Percentiles rank a stretch among this genome's conserved stretches.
phyloP scores from a whole-genome alignment of 441 rosid species.

The Syzygium syzygioides region DNA sequence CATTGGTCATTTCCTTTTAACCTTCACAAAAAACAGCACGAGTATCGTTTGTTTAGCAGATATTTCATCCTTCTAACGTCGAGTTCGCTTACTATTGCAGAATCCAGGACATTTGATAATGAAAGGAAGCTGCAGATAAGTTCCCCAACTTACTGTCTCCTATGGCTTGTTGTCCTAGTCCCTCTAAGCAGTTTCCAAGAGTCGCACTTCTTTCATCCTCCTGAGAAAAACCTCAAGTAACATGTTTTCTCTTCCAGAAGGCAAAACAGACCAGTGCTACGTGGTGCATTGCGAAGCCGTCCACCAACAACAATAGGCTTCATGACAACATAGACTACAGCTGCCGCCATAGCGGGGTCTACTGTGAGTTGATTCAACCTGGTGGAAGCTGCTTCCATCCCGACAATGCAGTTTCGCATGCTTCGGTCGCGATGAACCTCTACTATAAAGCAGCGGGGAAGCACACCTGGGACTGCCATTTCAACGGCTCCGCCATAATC shows the following conservation, averaged over 20 bases:
- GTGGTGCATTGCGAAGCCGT: slow-evolving; percentile 35
- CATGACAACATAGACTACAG: slow-evolving; percentile 20
- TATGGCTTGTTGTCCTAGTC: background rate
- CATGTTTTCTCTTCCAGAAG: background rate
- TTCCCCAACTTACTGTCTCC: background rate
- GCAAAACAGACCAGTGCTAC: background rate
- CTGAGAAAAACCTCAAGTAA: background rate
- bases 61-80: background rate
- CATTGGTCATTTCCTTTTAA: background rate
- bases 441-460: slow-evolving; percentile 27
- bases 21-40: background rate
- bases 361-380: slow-evolving; percentile 24
- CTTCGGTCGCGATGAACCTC: slow-evolving; percentile 35
- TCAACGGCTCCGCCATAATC: slow-evolving; percentile 23
- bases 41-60: background rate
- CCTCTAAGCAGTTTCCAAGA: background rate
- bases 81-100: background rate
- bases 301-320: slow-evolving; percentile 4
- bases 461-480: slow-evolving; percentile 26
- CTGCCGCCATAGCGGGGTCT: slow-evolving; percentile 20
- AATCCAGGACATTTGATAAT: background rate
- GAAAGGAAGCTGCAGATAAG: background rate
- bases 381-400: slow-evolving; percentile 29
- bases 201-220: background rate
- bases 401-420: slow-evolving; percentile 13